Evolutionary conservation across 148 eudicot species (phyloP).

Genomic region (Spergularia bocconei): DNA sequence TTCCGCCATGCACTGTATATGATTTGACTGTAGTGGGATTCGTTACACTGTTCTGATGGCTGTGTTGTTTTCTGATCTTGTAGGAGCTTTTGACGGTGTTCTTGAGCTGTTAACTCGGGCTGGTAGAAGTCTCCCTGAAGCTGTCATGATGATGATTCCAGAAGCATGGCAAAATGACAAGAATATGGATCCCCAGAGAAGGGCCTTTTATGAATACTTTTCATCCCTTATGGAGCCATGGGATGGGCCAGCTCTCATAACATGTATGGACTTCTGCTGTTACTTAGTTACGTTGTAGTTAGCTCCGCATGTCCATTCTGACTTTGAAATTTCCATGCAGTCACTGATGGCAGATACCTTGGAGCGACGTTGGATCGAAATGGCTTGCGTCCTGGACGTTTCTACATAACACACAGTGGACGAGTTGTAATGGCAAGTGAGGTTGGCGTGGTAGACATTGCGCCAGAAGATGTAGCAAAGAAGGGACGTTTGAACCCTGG

Average conservation of each 20-base stretch:
- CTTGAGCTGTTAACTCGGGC: constrained; percentile 95
- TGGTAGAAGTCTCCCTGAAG: constrained; percentile 98
- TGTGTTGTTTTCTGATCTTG: constrained; percentile 8
- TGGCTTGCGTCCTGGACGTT: constrained; percentile 97
- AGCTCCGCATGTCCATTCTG: constrained; percentile 25
- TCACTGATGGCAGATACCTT: constrained; percentile 98
- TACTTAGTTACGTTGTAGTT: background rate
- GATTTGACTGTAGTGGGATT: background rate
- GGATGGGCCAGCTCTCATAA: constrained; percentile 99
- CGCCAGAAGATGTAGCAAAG: constrained; percentile 88
- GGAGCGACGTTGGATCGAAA: constrained; percentile 98
- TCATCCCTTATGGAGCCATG: constrained; percentile 98
- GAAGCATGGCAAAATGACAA: constrained; percentile 99
- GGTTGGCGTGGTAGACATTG: constrained; percentile 97
- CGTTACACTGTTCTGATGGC: background rate
- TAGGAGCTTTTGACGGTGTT: constrained; percentile 97
- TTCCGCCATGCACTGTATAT: constrained; percentile 1
- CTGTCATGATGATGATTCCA: constrained; percentile 99
- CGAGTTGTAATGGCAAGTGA: constrained; percentile 99
- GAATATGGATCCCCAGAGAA: constrained; percentile 88
- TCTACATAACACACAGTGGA: constrained; percentile 89
- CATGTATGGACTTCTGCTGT: constrained; percentile 51
- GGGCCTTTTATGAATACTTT: constrained; percentile 83
- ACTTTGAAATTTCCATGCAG: constrained; percentile 42
- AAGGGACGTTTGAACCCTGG: constrained; percentile 99